phyloP scores from a whole-genome alignment of 805 yeast genomes.

The Saccharomycopsis javanensis region DNA sequence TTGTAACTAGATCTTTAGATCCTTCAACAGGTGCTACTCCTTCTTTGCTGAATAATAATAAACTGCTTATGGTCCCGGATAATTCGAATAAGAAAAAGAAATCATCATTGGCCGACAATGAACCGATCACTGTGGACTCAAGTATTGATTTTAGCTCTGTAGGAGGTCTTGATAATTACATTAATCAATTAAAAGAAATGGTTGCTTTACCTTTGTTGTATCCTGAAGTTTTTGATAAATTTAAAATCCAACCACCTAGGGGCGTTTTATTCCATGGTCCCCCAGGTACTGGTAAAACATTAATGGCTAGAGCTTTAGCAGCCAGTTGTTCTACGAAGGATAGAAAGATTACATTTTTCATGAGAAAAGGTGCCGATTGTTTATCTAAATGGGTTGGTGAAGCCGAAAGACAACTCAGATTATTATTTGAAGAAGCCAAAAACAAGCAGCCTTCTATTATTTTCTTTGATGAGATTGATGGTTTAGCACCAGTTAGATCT shows the following conservation, averaged over 20 bases:
- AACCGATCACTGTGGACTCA: conserved; percentile 87
- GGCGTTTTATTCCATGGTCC: conserved; percentile 98
- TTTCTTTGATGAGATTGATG: conserved; percentile 96
- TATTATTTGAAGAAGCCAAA: conserved; percentile 90
- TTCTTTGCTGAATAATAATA: conserved; percentile 9
- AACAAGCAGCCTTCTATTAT: conserved; percentile 93
- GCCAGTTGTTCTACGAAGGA: conserved; percentile 84
- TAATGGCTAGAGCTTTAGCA: conserved; percentile 96
- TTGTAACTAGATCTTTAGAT: conserved; percentile 22
- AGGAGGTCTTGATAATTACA: conserved; percentile 88
- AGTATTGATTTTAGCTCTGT: conserved; percentile 74
- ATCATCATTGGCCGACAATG: conserved; percentile 71
- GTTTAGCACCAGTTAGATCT: conserved; percentile 94
- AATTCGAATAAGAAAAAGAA: conserved; percentile 31
- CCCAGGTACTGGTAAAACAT: conserved; percentile 97
- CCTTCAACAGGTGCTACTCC: conserved; percentile 3
- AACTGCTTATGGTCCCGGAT: conserved; percentile 23
- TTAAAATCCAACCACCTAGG: conserved; percentile 89
- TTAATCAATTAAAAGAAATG: conserved; percentile 93
- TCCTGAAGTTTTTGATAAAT: conserved; percentile 86
- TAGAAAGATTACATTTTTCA: conserved; percentile 85
- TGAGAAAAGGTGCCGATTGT: conserved; percentile 98
- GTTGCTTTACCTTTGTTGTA: conserved; percentile 85
- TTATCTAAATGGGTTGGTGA: conserved; percentile 98
- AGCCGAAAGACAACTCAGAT: conserved; percentile 87